Percentiles rank a stretch among this genome's conserved stretches.
These are phyloP conservation scores for Talaromyces sp. DNA, from an alignment of 2,329 filamentous ascomycete species.

Conservation along the genomic window DNA sequence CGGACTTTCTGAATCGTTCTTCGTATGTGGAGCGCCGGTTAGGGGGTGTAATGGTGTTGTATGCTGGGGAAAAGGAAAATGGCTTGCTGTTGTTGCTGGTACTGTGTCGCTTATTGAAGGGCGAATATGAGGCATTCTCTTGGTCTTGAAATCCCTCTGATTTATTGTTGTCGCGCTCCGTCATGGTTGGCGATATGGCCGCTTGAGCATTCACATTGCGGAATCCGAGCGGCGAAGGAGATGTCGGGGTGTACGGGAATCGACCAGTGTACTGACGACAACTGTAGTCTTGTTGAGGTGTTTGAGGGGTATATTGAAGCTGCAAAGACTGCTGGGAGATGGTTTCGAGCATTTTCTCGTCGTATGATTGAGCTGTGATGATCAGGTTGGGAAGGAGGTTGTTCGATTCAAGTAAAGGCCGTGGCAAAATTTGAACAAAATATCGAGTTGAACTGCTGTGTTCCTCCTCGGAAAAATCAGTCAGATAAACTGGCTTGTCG, in stretches of 20 bases:
- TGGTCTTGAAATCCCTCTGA: neutral
- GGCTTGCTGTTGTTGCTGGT: neutral
- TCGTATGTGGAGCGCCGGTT: constrained; percentile 28
- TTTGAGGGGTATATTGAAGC: neutral
- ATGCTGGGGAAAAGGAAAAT: constrained; percentile 6
- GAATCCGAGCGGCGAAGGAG: constrained; percentile 16
- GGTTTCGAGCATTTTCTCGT: constrained; percentile 15
- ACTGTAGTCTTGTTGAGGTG: neutral
- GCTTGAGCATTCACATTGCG: constrained; percentile 19
- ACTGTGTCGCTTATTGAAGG: neutral
- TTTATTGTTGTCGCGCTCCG: neutral
- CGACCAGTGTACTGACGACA: neutral
- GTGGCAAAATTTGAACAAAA: neutral
- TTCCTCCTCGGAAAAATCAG: neutral
- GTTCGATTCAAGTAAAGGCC: neutral
- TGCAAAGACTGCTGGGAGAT: constrained; percentile 14
- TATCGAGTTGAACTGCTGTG: neutral
- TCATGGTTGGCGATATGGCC: constrained; percentile 17
- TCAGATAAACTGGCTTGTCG: neutral
- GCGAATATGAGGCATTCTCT: neutral
- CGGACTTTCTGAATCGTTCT: constrained; percentile 35
- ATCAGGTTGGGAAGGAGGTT: neutral
- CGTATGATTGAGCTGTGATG: neutral
- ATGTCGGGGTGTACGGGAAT: constrained; percentile 7
- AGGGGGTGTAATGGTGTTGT: constrained; percentile 2